These are phyloP conservation scores for Oryza nivara DNA, from an alignment of 176 grass and related monocot genomes.

Conservation along the genomic window DNA sequence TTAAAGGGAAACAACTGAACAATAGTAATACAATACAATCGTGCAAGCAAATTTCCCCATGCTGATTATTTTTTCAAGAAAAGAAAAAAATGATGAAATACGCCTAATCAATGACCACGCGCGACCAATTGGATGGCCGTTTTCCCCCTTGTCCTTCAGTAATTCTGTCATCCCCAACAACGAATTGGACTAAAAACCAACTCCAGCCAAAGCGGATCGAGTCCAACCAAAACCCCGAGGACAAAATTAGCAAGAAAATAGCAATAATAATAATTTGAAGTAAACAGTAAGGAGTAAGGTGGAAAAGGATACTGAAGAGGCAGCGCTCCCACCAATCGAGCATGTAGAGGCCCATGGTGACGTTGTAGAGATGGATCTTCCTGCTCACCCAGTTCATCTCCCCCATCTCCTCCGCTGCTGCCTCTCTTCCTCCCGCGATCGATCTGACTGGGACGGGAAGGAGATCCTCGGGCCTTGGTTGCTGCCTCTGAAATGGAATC, in stretches of 20 bases:
- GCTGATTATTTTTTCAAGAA: too few species aligned
- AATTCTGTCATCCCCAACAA: not conserved
- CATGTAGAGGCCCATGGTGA: conserved; percentile 70
- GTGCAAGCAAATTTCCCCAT: too few species aligned
- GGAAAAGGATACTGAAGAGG: conserved; percentile 63
- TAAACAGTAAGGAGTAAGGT: not conserved
- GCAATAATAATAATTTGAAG: not conserved
- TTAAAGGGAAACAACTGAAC: conserved; percentile 25
- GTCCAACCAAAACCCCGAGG: not conserved
- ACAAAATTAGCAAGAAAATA: not conserved
- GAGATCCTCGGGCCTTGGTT: not conserved
- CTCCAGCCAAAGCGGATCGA: not conserved
- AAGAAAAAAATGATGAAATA: too few species aligned
- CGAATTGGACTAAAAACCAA: not conserved
- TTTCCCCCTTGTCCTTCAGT: not conserved
- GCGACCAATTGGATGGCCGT: too few species aligned
- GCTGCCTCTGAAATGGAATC: not conserved
- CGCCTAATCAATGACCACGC: too few species aligned
- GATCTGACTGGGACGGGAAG: not conserved
- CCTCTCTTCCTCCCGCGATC: not conserved
- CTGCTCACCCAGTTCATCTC: conserved; percentile 56
- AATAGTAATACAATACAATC: not conserved
- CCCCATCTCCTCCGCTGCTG: not conserved
- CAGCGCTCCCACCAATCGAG: conserved; percentile 69
- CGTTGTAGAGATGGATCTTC: conserved; percentile 70